Evolutionary conservation across 2,329 filamentous ascomycete genomes (phyloP), one percentile per base, ranked within the genome.

Genomic region (Ophiostoma tasmaniense): DNA sequence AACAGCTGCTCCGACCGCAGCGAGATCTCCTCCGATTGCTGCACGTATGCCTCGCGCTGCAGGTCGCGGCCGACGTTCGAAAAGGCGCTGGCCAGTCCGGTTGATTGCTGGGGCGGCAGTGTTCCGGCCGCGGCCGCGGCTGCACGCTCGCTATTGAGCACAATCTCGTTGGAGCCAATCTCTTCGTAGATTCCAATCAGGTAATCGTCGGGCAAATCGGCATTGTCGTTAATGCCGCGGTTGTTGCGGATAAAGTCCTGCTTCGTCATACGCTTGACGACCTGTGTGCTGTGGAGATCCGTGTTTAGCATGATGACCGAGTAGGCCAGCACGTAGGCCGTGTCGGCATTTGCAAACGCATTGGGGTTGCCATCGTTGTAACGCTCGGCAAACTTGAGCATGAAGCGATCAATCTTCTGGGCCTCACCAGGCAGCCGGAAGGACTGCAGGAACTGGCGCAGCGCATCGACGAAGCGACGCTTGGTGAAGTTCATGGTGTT

Each of bases 161-260:
- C 93, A 73, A 99, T 99, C 78, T 99, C 95, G 71, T 98, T 94
- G 69, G 83, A 84, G 0, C 85, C 86, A 74, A 99, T 99, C 76
- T 99, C 95, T 5, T 99, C 94, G 74, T 89, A 99, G 68, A 99
- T 98, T 6, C 85, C 87, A 35, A 87, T 84, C 1, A 99, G 87
- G 76, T 99, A 99, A 50, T 99, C 95, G 66, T 96, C 89, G 0
- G 96, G 95, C 70, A 99, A 81, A 80, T 98, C 92, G 37, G 92
- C 90, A 73, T 91, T 94, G 79, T 99, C 95, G 79, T 99, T 98
- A 82, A 99, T 99, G 70, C 95, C 95, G 35, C 95, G 85, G 78
- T 99, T 99, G 80, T 99, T 99, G 82, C 96, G 97, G 82, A 99
- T 97, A 76, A 99, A 99, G 73, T 99, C 96, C 72, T 97, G 91